Base-by-base conservation (phyloP, 176 grass and related monocot genomes). In the Raddia distichophylla region DNA sequence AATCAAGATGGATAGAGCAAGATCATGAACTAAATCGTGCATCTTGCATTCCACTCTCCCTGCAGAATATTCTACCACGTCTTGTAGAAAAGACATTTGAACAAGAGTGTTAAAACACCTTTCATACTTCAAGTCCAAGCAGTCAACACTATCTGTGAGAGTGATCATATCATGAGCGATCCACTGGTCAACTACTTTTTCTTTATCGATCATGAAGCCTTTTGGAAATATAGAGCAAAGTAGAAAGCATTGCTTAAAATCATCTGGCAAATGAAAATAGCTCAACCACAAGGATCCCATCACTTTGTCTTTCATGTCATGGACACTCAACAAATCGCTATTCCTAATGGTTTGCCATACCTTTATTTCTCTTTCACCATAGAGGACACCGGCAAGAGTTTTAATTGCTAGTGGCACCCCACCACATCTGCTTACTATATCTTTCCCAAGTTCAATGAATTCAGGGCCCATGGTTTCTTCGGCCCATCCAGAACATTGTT, bases 111-210 rank as follows among this genome's bases (percentile, higher is more conserved):
- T 14, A 0, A 64, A 67, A 13, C n/a, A 71, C 32, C 33, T 10
- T 2, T 57, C 0, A 3, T 17, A 22, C 22, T 3, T 54, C 20
- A 14, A 9, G 0, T 56, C 54, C 10, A 44, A 4, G 10, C 8
- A 3, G 2, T 13, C 1, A 71, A 8, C 58, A 45, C 10, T 66
- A 34, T 63, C 10, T 5, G 13, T 0, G 1, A 2, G 0, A 10
- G 1, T 6, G 27, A 87, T 6, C 0, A 77, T n/a, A 5, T 37
- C 71, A 32, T 82, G 62, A 17, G 85, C 73, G 10, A 82, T 82
- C 85, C 85, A 87, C 43, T 63, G 79, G 16, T 14, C 12, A 80
- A 82, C 69, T 51, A 87, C 19, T 1, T 86, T 3, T 3, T 48
- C 47, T 33, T 87, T 87, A 5, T 83, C 0, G 3, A 71, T 69